Evolutionary conservation across 2,329 filamentous ascomycete species (phyloP).

Genomic region (Cryphonectria radicalis): DNA sequence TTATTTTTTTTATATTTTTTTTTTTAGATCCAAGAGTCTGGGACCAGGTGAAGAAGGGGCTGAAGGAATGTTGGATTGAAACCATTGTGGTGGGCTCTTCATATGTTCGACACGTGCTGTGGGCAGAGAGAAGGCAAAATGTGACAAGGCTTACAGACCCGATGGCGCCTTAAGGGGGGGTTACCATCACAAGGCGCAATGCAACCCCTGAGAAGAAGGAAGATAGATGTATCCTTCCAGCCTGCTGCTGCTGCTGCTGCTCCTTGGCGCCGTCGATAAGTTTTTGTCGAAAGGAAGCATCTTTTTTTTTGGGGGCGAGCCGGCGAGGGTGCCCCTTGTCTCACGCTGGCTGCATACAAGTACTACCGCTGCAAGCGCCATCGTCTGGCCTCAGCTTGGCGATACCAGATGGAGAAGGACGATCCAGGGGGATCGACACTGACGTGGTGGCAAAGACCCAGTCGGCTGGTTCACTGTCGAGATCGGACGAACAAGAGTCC

Average conservation of each 20-base stretch:
- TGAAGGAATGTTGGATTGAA: background rate
- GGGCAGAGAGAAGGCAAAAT: background rate
- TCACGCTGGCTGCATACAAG: background rate
- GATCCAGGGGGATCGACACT: constrained; percentile 17
- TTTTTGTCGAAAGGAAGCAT: background rate
- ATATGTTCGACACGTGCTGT: constrained; percentile 2
- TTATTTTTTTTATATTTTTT: no score
- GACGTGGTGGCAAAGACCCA: background rate
- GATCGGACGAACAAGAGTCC: constrained; percentile 7
- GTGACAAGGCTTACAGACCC: background rate
- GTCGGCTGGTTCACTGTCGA: constrained; percentile 15
- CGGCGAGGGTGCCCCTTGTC: background rate
- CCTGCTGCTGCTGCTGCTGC: background rate
- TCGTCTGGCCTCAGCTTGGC: background rate
- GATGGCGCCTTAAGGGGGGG: background rate
- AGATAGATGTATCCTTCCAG: background rate
- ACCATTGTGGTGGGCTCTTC: background rate
- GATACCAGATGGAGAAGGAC: constrained; percentile 13
- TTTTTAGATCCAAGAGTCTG: background rate
- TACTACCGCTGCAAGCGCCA: constrained; percentile 1
- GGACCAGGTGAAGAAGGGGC: background rate
- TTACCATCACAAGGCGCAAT: background rate
- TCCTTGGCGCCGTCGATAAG: background rate
- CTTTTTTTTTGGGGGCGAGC: background rate
- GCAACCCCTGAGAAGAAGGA: background rate